Base-by-base conservation (phyloP, 2,329 filamentous ascomycete species). In the Podosphaera fusca region DNA sequence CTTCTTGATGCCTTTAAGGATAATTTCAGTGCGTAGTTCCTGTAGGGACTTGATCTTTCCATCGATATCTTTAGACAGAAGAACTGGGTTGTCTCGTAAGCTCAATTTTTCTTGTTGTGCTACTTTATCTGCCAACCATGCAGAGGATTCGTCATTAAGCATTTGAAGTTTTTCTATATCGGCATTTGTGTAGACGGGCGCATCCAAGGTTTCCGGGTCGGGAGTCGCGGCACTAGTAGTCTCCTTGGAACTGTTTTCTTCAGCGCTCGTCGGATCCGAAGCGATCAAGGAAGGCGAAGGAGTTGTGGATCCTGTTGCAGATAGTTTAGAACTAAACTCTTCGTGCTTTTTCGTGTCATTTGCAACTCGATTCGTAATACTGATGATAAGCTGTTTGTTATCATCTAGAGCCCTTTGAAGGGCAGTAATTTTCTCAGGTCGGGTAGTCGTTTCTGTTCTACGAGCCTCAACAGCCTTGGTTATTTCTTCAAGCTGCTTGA, bases 401-500 rank as follows among this genome's bases (percentile, higher is more conserved):
- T 82, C 78, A 58, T 81, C 76, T 52, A 96, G 72, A n/a, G 81
- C 76, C 2, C 82, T 78, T 67, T 85, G 77, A 38, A 96, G 72
- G 4, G 73, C 68, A 56, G 80, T 73, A 55, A 95, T 67, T 33
- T 84, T 75, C 58, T 79, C 79, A 0, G 88, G 88, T 34, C 90
- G 81, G 67, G 80, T 77, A 10, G 73, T 71, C 2, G 79, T 75
- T 68, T 98, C 90, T 14, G 82, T 76, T 53, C 82, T 81, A 59
- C 92, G 80, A 66, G 77, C 80, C 63, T 87, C 76, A 33, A 95
- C 80, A 1, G 89, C 90, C 36, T 79, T 73, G 56, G 89, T 85
- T 52, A 95, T 78, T 56, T 81, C 78, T 66, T 87, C 83, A 55
- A 98, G 78, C 50, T 78, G 78, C 69, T 86, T 83, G 55, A 94